Evolutionary conservation across 495 filamentous ascomycete genomes (phyloP).

Genomic region (Penicillium canariense): DNA sequence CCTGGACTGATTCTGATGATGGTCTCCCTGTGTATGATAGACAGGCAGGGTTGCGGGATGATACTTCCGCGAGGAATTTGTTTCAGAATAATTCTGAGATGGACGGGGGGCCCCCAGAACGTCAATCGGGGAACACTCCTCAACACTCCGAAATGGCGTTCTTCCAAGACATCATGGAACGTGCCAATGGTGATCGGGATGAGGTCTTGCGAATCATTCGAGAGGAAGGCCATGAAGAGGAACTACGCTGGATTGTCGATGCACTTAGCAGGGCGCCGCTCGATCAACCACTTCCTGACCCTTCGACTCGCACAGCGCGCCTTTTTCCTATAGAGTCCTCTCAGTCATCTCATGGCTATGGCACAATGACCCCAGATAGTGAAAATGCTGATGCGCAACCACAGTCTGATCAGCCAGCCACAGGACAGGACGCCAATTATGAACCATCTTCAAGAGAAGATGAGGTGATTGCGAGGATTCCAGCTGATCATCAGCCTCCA

Average conservation of each 20-base stretch:
- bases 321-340: background rate
- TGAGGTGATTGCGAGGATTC: background rate
- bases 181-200: slow-evolving; percentile 56
- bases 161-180: slow-evolving; percentile 50
- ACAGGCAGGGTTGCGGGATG: background rate
- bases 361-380: background rate
- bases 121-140: background rate
- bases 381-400: background rate
- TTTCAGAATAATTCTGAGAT: background rate
- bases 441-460: background rate
- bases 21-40: slow-evolving; percentile 11
- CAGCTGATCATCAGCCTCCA: slow-evolving; percentile 10
- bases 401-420: slow-evolving; percentile 3
- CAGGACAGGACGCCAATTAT: background rate
- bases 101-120: background rate
- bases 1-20: slow-evolving; percentile 26
- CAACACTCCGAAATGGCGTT: slow-evolving; percentile 37
- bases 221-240: slow-evolving; percentile 56
- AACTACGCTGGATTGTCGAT: slow-evolving; percentile 50
- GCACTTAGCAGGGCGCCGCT: slow-evolving; percentile 32
- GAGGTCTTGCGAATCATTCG: slow-evolving; percentile 60
- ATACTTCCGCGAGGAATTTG: background rate
- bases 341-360: background rate
- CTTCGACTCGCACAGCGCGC: slow-evolving; percentile 4
- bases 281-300: slow-evolving; percentile 5